phyloP scores from a whole-genome alignment of 257 asterid genomes.

The Nicotiana knightiana region DNA sequence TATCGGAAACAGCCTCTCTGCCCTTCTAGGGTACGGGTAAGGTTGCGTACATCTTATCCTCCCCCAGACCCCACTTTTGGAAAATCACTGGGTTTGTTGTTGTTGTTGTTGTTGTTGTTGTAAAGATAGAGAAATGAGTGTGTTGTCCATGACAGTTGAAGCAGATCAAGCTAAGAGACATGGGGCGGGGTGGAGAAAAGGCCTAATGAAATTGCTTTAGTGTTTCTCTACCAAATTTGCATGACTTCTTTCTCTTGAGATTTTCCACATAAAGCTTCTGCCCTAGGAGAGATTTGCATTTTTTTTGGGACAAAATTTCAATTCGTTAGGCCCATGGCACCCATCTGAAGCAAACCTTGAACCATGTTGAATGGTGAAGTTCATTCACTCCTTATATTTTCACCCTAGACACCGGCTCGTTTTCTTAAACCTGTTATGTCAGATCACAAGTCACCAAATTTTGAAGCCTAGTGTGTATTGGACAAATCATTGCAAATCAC shows the following conservation, averaged over 20 bases:
- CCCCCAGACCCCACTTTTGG: no score
- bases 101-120: no score
- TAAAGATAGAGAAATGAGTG: neutral
- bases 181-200: neutral
- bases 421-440: neutral
- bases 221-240: neutral
- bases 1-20: no score
- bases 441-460: neutral
- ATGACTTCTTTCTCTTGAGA: neutral
- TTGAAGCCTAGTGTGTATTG: neutral
- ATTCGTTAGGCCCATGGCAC: neutral
- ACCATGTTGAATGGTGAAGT: neutral
- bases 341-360: neutral
- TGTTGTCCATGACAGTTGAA: neutral
- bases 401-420: neutral
- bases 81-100: no score
- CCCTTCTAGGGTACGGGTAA: no score
- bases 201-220: neutral
- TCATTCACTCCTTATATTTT: neutral
- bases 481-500: neutral
- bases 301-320: neutral
- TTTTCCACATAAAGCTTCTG: neutral
- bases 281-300: neutral
- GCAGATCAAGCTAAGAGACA: neutral
- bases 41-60: no score